Percentiles rank a stretch among this genome's conserved stretches.
Evolutionary conservation across 2,329 filamentous ascomycete genomes (phyloP).

Genomic region (Clonostachys byssicola): DNA sequence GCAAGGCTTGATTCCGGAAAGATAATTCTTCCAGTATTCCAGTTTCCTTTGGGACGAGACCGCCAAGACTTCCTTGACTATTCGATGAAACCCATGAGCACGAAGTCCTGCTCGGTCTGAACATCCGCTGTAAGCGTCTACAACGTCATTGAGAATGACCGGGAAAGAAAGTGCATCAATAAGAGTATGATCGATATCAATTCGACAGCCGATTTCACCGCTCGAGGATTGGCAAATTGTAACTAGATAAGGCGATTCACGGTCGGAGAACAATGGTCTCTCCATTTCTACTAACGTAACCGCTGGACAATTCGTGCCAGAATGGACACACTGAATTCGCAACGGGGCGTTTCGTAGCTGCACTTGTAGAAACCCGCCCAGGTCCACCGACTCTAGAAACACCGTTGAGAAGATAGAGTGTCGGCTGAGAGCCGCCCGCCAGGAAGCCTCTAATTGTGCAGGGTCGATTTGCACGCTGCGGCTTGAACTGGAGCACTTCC

Average conservation of each 20-base stretch:
- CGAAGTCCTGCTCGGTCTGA: neutral
- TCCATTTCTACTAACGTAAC: neutral
- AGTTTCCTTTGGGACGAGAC: neutral
- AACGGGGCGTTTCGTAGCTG: neutral
- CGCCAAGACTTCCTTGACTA: neutral
- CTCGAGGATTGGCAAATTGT: slow-evolving; percentile 6
- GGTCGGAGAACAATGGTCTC: neutral
- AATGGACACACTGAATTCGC: neutral
- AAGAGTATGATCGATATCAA: slow-evolving; percentile 2
- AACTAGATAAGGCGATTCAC: neutral
- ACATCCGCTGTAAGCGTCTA: neutral
- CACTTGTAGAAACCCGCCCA: neutral
- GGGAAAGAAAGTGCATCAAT: slow-evolving; percentile 1
- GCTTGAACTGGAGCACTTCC: neutral
- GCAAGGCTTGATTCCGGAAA: slow-evolving; percentile 10
- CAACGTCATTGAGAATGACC: slow-evolving; percentile 1
- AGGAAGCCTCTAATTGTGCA: neutral
- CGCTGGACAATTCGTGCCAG: neutral
- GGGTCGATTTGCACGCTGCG: neutral
- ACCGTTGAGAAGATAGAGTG: neutral
- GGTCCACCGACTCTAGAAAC: neutral
- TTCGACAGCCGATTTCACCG: neutral
- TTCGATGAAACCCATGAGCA: neutral
- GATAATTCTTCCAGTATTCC: slow-evolving; percentile 12
- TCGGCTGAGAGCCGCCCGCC: neutral